Conservation (phyloP, 805 yeast genomes). For the Myxozyma neglecta region DNA sequence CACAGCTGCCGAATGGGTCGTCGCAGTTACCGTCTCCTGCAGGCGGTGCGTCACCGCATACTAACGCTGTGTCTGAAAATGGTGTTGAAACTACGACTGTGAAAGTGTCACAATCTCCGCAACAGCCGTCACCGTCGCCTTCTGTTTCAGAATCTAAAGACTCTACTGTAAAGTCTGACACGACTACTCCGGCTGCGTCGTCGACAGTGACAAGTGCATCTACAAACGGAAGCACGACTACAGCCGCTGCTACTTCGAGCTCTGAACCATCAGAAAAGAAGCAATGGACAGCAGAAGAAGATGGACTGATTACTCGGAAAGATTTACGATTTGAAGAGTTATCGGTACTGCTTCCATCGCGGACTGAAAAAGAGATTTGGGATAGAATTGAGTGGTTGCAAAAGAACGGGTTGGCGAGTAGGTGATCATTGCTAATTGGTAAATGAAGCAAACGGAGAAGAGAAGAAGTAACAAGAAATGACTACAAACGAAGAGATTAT, state of each 20-base stretch:
- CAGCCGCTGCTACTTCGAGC: not conserved
- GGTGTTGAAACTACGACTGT: not conserved
- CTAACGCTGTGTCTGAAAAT: not conserved
- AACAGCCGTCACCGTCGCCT: conserved; percentile 5
- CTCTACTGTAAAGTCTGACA: not conserved
- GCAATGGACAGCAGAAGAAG: conserved; percentile 71
- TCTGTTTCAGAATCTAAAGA: not conserved
- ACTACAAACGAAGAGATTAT: not conserved
- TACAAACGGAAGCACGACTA: not conserved
- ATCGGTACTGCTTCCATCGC: conserved; percentile 66
- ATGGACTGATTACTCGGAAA: conserved; percentile 53
- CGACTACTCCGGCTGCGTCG: not conserved
- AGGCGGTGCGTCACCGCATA: not conserved
- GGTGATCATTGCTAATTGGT: not conserved
- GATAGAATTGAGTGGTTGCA: conserved; percentile 43
- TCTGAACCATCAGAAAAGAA: not conserved
- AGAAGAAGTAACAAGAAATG: not conserved
- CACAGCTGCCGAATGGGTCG: not conserved
- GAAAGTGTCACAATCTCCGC: not conserved
- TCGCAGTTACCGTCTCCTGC: not conserved
- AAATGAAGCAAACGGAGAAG: not conserved
- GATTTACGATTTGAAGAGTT: conserved; percentile 72
- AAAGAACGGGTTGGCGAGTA: conserved; percentile 1
- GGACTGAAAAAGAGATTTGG: conserved; percentile 74
- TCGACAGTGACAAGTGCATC: not conserved